Evolutionary conservation across 2,329 filamentous ascomycete genomes (phyloP), one percentile per base, ranked within the genome.

Genomic region (Pseudocercospora crystallina): DNA sequence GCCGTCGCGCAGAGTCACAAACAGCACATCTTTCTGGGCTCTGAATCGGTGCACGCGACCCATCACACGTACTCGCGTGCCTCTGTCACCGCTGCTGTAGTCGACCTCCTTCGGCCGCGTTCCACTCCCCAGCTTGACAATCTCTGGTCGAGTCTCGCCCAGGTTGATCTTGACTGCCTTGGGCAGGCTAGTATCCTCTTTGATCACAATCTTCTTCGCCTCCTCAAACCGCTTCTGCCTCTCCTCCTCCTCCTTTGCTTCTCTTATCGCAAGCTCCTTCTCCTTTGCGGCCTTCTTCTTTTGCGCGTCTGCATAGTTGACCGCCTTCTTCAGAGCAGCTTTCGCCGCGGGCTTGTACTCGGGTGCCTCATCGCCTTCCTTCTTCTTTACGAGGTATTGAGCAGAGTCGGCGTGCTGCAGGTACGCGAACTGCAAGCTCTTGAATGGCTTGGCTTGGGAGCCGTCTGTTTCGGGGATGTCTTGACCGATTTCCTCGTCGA

Each of bases 221-320:
- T 91, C 87, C 67, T 95, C 89, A 30, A 95, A 77, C 30, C 89
- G 77, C 68, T 82, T 80, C 57, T 84, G 77, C 47, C 86, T 82
- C 66, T 86, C 84, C 60, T 85, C 82, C 55, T 85, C 82, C 69
- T 87, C 84, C 71, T 89, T 84, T 65, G 85, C 83, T 70, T 89
- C 83, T 48, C 85, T 80, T 39, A 86, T 83, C 48, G 84, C 85
- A 57, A 83, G 75, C 66, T 90, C 85, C 61, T 85, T 80, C 70
- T 87, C 87, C 73, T 90, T 90, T 62, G 82, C 82, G 38, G 86
- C 80, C 79, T 95, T 95, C 80, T 90, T 91, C 80, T 89, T 87
- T 71, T 89, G 83, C 58, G 80, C 78, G 60, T 90, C 87, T 58
- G 83, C 83, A 58, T 84, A 83, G 69, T 84, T 85, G 75, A 83